Percentiles rank a stretch among this genome's conserved stretches.
These are phyloP conservation scores for Pichia sp. DNA, from an alignment of 1,139 yeast species.

Conservation along the genomic window DNA sequence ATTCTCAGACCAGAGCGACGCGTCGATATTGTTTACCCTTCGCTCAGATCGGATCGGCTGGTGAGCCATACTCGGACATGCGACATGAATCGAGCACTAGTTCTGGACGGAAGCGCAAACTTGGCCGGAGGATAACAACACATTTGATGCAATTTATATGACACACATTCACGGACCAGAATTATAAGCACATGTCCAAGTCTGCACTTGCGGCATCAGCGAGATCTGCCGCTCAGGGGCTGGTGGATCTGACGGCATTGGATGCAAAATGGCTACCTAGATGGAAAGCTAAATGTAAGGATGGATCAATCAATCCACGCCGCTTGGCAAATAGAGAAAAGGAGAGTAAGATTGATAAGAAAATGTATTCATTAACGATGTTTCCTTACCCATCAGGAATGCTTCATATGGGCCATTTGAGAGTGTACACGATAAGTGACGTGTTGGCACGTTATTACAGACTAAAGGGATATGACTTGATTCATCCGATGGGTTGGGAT, in stretches of 20 bases:
- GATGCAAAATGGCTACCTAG: constrained; percentile 46
- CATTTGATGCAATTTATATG: no score
- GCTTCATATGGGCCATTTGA: constrained; percentile 85
- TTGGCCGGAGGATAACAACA: no score
- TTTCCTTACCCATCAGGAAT: constrained; percentile 95
- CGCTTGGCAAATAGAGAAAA: constrained; percentile 25
- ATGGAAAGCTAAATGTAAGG: constrained; percentile 41
- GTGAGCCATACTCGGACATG: no score
- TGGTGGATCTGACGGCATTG: constrained; percentile 24
- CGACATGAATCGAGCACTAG: no score
- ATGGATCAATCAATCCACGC: constrained; percentile 39
- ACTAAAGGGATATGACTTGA: constrained; percentile 66
- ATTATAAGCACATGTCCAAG: constrained; percentile 10
- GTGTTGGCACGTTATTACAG: constrained; percentile 72
- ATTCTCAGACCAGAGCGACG: no score
- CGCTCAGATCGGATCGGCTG: no score
- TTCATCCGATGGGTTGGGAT: constrained; percentile 99
- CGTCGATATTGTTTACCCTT: no score
- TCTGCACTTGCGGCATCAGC: constrained; percentile 1
- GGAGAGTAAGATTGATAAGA: constrained; percentile 23
- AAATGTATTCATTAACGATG: constrained; percentile 73
- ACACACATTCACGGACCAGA: no score
- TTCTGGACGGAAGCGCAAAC: no score
- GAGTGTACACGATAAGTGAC: constrained; percentile 90
- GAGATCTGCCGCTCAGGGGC: constrained; percentile 12